Evolutionary conservation across 345 rosid genomes (phyloP).

Genomic region (Bruguiera parviflora): DNA sequence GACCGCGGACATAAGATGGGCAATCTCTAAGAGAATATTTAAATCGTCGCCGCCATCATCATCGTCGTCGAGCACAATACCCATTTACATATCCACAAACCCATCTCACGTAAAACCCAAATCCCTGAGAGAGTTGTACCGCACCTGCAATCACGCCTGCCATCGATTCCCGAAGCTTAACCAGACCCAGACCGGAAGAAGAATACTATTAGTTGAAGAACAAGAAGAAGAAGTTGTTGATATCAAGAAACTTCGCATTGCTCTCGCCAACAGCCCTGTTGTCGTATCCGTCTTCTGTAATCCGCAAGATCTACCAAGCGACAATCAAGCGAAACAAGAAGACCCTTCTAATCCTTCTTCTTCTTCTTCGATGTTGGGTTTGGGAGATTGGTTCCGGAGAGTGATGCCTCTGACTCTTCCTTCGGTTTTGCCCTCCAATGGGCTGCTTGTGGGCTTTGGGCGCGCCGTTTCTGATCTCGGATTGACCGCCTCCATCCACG

Average conservation of each 20-base stretch:
- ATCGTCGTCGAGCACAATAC: constrained; percentile 20
- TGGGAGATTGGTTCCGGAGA: constrained; percentile 39
- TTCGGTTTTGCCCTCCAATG: constrained; percentile 36
- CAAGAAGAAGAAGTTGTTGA: constrained; percentile 30
- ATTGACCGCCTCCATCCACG: constrained; percentile 79
- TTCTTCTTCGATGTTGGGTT: constrained; percentile 19
- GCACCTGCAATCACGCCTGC: constrained; percentile 60
- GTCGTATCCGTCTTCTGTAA: constrained; percentile 75
- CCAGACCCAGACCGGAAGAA: not conserved
- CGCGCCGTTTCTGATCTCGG: constrained; percentile 79
- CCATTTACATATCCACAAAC: constrained; percentile 58
- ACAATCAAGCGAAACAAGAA: constrained; percentile 10
- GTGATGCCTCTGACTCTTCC: constrained; percentile 25
- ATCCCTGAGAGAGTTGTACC: constrained; percentile 47
- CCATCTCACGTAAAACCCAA: constrained; percentile 46
- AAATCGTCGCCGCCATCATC: constrained; percentile 17
- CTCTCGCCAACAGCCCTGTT: constrained; percentile 58
- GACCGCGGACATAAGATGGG: constrained; percentile 57
- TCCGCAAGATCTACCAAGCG: constrained; percentile 20
- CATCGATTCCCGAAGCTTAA: constrained; percentile 46
- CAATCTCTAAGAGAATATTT: constrained; percentile 25
- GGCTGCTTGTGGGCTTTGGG: constrained; percentile 72
- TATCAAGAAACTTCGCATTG: constrained; percentile 54
- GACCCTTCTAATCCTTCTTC: not conserved
- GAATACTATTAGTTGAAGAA: constrained; percentile 5